Evolutionary conservation across 352 stramenopile genomes (phyloP).

Genomic region (Paralagenidium karlingii): DNA sequence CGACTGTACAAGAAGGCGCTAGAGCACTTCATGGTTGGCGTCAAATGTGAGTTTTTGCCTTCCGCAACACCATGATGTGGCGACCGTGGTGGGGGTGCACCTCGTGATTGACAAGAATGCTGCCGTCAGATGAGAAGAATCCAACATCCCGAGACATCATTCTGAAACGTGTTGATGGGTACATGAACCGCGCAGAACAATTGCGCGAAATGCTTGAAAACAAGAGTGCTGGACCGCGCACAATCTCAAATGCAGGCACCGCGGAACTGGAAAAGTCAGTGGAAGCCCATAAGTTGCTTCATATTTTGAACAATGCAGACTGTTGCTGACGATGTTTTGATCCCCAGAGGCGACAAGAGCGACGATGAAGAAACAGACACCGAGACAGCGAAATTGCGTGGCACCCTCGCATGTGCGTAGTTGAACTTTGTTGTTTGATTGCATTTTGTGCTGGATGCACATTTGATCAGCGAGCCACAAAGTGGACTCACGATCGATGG

Average conservation of each 20-base stretch:
- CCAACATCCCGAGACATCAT: slow-evolving; percentile 83
- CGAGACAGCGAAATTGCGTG: slow-evolving; percentile 93
- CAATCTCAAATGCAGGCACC: slow-evolving; percentile 33
- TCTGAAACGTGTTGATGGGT: slow-evolving; percentile 82
- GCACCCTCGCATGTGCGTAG: slow-evolving; percentile 81
- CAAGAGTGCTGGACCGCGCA: slow-evolving; percentile 35
- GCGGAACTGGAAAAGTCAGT: slow-evolving; percentile 67
- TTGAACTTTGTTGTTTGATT: background rate
- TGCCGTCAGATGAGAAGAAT: slow-evolving; percentile 80
- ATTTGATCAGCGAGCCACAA: background rate
- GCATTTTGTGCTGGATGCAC: slow-evolving; percentile 3
- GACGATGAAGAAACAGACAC: slow-evolving; percentile 87
- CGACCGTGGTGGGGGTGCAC: background rate
- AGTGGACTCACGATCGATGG: background rate
- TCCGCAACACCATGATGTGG: no score
- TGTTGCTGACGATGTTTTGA: background rate
- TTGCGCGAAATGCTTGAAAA: slow-evolving; percentile 64
- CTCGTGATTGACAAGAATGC: background rate
- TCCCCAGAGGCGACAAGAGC: slow-evolving; percentile 54
- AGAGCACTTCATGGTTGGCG: slow-evolving; percentile 82
- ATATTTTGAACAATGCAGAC: slow-evolving; percentile 3
- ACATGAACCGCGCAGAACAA: slow-evolving; percentile 84
- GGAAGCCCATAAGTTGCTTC: slow-evolving; percentile 1
- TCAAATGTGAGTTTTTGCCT: slow-evolving; percentile 80
- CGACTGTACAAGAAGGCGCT: slow-evolving; percentile 82